Conservation (phyloP, 495 filamentous ascomycete species). For the Aspergillus taichungensis region DNA sequence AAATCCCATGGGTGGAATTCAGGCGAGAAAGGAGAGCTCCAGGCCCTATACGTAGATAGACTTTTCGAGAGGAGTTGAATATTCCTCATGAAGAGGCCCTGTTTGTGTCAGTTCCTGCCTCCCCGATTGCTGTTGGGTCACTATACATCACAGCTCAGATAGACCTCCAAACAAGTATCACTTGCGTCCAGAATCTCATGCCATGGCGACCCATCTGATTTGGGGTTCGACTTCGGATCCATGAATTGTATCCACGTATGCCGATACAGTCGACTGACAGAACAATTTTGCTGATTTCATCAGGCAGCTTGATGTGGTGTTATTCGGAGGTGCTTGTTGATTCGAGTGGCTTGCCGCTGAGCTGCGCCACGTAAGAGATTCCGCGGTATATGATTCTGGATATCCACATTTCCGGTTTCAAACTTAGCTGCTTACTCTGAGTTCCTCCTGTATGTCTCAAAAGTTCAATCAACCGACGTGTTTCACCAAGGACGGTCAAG, state of each 20-base stretch:
- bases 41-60: neutral
- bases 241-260: neutral
- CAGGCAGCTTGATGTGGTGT: neutral
- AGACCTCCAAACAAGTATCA: neutral
- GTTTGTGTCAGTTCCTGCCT: constrained; percentile 1
- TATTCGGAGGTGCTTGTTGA: neutral
- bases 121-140: neutral
- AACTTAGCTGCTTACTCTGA: neutral
- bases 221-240: neutral
- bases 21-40: constrained; percentile 6
- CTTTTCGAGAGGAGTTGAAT: neutral
- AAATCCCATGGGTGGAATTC: constrained; percentile 7
- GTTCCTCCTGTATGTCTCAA: neutral
- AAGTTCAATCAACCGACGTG: constrained; percentile 4
- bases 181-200: constrained; percentile 3
- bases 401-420: neutral
- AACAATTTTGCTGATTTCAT: neutral
- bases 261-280: constrained; percentile 2
- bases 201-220: constrained; percentile 7
- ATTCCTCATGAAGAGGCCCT: constrained; percentile 7
- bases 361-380: neutral
- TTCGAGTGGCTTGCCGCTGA: constrained; percentile 1
- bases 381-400: neutral
- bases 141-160: constrained; percentile 4
- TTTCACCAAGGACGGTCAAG: constrained; percentile 5